Percentiles rank a stretch among this genome's conserved stretches.
Conservation (phyloP, 148 eudicot species). For the Persicaria maculosa region DNA sequence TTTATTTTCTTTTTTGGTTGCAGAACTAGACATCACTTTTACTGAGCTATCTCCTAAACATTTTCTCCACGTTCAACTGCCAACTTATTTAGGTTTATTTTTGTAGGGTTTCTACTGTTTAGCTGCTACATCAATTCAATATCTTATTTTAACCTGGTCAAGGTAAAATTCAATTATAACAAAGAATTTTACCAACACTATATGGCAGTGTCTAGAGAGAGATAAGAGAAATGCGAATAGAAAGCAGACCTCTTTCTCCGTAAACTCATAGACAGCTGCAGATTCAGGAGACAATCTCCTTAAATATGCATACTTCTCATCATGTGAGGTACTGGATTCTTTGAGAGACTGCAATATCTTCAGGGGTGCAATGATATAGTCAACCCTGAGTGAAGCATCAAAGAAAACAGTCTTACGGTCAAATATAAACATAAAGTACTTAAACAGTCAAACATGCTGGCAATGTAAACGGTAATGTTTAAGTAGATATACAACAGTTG, state of each 20-base stretch:
- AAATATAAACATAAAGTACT: background rate
- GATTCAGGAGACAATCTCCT: slow-evolving; percentile 77
- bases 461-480: background rate
- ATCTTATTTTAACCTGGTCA: background rate
- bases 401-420: background rate
- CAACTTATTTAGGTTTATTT: background rate
- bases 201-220: background rate
- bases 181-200: background rate
- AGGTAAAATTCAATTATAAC: background rate
- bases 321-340: slow-evolving; percentile 65
- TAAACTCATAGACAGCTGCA: slow-evolving; percentile 69
- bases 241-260: slow-evolving; percentile 63
- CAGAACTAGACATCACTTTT: too few species aligned
- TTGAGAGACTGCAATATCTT: slow-evolving; percentile 87
- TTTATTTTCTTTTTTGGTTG: too few species aligned
- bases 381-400: slow-evolving; percentile 50
- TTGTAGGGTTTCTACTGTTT: too few species aligned
- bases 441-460: background rate
- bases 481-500: background rate
- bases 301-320: slow-evolving; percentile 71
- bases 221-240: slow-evolving; percentile 13
- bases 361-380: slow-evolving; percentile 82
- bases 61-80: background rate
- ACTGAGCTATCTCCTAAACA: too few species aligned
- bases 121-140: too few species aligned